Base-by-base conservation (phyloP, 1,284 basidiomycete species). In the Rhodotorula sp. region DNA sequence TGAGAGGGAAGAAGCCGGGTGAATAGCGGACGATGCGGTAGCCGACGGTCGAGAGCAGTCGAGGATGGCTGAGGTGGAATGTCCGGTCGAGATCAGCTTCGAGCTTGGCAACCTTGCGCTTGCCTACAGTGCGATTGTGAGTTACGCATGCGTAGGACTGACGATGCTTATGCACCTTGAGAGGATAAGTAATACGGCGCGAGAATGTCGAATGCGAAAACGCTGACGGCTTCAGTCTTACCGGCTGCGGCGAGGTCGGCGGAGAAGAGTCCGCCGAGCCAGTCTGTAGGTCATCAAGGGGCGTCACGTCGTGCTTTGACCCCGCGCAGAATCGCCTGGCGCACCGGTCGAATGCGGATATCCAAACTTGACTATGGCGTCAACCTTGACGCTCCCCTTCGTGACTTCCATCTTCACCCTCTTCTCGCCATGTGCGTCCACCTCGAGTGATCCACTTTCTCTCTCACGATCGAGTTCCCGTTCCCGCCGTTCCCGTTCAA, bases 41-140 rank as follows among this genome's bases (percentile, higher is more conserved):
- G 29, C 75, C 75, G 67, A 72, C 56, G 8, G 74, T 34, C 9
- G 64, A 46, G 30, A 73, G 68, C 2, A 76, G 39, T 59, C 74
- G 64, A 10, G 66, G 68, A 34, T 76, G 75, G 17, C 66, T 65
- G 2, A 77, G 56, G 4, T 47, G 24, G 29, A 56, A 58, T 10
- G 69, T 64, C 1, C 72, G 70, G 24, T 66, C 64, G 51, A 76
- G 63, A 44, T 75, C 75, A 24, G 71, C 64, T 30, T 75, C 73
- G 36, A 77, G 54, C 49, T 76, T 75, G 32, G 66, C 60, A 20
- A 77, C 58, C 51, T 77, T 77, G 19, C 75, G 71, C 48, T 72
- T 72, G 19, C 74, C 75, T 65, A 68, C 17, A 9, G 17, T 15
- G 8, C 17, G 24, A 7, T 2, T 19, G 55, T 47, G 17, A 49